Evolutionary conservation across 73 alveolate genomes (phyloP).

Genomic region (Paramecium caudatum): DNA sequence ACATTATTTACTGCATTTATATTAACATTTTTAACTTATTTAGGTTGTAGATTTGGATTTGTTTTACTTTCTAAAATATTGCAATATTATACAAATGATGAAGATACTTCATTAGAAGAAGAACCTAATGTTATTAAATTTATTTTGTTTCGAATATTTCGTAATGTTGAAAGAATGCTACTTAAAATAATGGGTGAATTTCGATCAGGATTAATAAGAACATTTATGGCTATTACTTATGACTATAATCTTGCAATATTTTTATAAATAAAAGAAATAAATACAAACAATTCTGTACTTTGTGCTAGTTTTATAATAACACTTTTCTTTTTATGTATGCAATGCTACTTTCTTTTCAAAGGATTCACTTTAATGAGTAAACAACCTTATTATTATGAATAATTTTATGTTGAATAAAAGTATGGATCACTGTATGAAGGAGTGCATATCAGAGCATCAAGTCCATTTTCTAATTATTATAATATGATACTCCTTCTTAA

Average conservation of each 20-base stretch:
- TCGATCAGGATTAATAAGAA: constrained; percentile 51
- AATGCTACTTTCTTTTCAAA: not conserved
- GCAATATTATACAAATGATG: not conserved
- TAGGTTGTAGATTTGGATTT: not conserved
- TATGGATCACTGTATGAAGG: constrained; percentile 62
- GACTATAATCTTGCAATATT: constrained; percentile 58
- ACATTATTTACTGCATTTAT: constrained; percentile 19
- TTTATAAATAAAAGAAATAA: not conserved
- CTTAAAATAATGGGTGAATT: constrained; percentile 13
- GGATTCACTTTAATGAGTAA: constrained; percentile 46
- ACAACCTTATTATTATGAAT: not conserved
- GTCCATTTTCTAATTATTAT: not conserved
- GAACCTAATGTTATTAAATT: constrained; percentile 8
- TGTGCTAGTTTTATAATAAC: not conserved
- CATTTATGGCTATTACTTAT: constrained; percentile 54
- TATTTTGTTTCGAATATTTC: not conserved
- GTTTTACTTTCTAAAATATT: not conserved
- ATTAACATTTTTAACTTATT: not conserved
- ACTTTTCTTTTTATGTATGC: not conserved
- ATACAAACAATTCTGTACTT: not conserved
- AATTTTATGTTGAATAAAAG: not conserved
- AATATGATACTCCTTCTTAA: not conserved
- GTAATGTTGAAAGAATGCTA: not conserved
- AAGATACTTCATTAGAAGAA: constrained; percentile 40
- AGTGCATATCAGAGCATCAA: not conserved